A percentile compares a stretch with the other conserved stretches of the same genome.
These are phyloP conservation scores for Heliamphora exappendiculata DNA, from an alignment of 148 eudicot species.

Conservation along the genomic window DNA sequence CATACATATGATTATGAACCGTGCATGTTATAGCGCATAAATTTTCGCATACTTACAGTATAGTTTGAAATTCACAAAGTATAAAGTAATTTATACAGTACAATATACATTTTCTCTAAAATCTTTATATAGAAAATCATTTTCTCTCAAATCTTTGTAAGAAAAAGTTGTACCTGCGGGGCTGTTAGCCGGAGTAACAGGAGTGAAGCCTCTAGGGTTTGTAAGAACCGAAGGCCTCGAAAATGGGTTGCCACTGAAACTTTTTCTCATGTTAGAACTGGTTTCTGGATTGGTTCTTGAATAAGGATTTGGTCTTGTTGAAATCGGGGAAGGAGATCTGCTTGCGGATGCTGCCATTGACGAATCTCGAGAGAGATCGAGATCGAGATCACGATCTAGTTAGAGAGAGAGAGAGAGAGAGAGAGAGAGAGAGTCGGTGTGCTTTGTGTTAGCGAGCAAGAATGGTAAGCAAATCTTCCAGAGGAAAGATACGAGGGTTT, in stretches of 20 bases:
- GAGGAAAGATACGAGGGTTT: not conserved
- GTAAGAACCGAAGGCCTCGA: constrained; percentile 39
- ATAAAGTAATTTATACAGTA: too few relatives aligned
- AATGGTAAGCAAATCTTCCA: constrained; percentile 15
- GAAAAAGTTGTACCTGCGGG: constrained; percentile 50
- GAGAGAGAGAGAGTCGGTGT: not conserved
- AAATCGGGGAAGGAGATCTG: constrained; percentile 44
- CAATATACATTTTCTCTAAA: too few relatives aligned
- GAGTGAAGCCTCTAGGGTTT: constrained; percentile 27
- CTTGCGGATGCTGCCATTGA: constrained; percentile 31
- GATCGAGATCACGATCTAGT: too few relatives aligned
- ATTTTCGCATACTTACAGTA: too few relatives aligned
- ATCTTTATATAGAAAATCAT: too few relatives aligned
- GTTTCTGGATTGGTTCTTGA: constrained; percentile 31
- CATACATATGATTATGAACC: too few relatives aligned
- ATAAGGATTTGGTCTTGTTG: constrained; percentile 21
- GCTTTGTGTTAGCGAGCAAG: not conserved
- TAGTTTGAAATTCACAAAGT: too few relatives aligned
- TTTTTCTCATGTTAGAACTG: constrained; percentile 27
- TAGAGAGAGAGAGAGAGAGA: not conserved
- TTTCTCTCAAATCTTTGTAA: too few relatives aligned
- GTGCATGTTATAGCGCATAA: too few relatives aligned
- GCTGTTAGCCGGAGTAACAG: constrained; percentile 57
- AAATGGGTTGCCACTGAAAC: constrained; percentile 49
- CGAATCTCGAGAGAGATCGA: not conserved